phyloP scores from a whole-genome alignment of 257 asterid species.

The Buddleja alternifolia region DNA sequence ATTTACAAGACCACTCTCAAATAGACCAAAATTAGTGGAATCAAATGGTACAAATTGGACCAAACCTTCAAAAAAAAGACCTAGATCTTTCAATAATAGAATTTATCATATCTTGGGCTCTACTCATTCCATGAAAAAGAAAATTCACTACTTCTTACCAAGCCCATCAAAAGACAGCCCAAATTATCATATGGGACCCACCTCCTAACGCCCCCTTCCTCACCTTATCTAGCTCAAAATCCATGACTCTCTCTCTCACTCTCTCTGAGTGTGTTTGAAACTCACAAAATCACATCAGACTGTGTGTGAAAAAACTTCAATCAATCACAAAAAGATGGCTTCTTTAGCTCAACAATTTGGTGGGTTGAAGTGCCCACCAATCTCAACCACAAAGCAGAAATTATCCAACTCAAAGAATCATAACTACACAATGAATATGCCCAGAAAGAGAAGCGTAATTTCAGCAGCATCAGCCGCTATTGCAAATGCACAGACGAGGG shows the following conservation, averaged over 20 bases:
- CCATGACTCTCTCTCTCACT: background rate
- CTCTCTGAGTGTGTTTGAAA: background rate
- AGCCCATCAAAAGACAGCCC: background rate
- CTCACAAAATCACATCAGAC: background rate
- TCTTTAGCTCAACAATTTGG: slow-evolving; percentile 72
- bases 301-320: slow-evolving; percentile 5
- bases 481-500: slow-evolving; percentile 64
- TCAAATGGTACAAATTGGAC: too few species aligned
- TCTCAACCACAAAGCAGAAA: slow-evolving; percentile 40
- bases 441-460: slow-evolving; percentile 38
- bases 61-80: too few species aligned
- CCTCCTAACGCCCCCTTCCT: background rate
- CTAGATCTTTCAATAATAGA: background rate
- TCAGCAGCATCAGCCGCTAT: slow-evolving; percentile 61
- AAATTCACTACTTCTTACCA: background rate
- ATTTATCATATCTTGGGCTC: background rate
- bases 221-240: background rate
- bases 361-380: slow-evolving; percentile 78
- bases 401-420: slow-evolving; percentile 27
- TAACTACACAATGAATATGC: background rate
- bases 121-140: background rate
- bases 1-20: too few species aligned
- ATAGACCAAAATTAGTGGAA: too few species aligned
- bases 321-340: slow-evolving; percentile 55
- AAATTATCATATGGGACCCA: background rate